A percentile compares a stretch with the other conserved stretches of the same genome.
phyloP scores from a whole-genome alignment of 2,329 filamentous ascomycete species.

The Diaporthe sp. region DNA sequence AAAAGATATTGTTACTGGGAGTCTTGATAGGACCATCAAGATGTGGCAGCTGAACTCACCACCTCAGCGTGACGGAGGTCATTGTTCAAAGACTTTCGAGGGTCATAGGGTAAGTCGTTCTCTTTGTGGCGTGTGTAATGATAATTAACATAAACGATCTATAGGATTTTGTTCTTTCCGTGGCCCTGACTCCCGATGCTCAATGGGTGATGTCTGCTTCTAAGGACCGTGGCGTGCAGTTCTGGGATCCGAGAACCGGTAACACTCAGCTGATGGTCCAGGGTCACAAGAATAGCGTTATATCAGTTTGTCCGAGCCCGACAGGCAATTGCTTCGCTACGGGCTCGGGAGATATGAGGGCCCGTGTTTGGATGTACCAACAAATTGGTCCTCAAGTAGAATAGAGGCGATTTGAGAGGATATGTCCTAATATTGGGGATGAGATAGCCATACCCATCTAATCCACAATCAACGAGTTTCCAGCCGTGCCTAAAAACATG shows the following conservation, averaged over 20 bases:
- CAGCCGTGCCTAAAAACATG: no score
- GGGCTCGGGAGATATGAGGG: conserved; percentile 96
- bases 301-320: conserved; percentile 96
- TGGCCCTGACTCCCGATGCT: conserved; percentile 92
- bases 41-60: conserved; percentile 93
- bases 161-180: conserved; percentile 94
- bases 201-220: conserved; percentile 97
- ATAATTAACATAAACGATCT: conserved; percentile 41
- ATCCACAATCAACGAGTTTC: no score
- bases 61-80: conserved; percentile 81
- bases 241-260: conserved; percentile 96
- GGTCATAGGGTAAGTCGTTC: conserved; percentile 81
- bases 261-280: conserved; percentile 98
- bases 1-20: conserved; percentile 91
- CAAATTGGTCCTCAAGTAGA: conserved; percentile 44
- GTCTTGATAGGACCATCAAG: conserved; percentile 97
- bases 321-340: conserved; percentile 91
- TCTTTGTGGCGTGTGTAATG: background rate
- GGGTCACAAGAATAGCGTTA: conserved; percentile 98
- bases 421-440: no score
- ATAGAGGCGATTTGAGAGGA: no score
- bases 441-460: no score
- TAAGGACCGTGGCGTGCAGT: conserved; percentile 97
- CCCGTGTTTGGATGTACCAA: conserved; percentile 95
- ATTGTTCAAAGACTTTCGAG: conserved; percentile 96